Evolutionary conservation across 345 rosid species (phyloP), one percentile per base, ranked within the genome.

Genomic region (Populus simonii): DNA sequence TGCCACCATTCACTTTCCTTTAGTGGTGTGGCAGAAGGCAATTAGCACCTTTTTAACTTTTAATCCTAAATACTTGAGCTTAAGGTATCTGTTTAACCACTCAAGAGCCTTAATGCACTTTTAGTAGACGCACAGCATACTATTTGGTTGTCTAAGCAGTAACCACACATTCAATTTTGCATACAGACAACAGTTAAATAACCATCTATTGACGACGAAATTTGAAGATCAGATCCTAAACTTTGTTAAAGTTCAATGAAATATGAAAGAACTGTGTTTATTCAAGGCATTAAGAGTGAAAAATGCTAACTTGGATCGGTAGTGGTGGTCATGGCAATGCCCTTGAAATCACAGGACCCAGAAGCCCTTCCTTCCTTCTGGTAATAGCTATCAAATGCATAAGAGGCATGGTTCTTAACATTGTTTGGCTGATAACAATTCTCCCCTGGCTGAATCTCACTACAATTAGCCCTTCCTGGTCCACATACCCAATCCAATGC

Each of bases 401-500:
- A 96, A 2, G 97, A 93, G 36, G 97, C 98, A 68, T 96, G 98
- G 57, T 74, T 86, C 86, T 89, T 89, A 79, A 96, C 95, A 75
- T 91, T 89, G 74, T 89, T 92, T 29, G 99, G 99, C 85, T 93
- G 92, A 74, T 90, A 96, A 81, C 99, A 96, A 77, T 66, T 79
- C 85, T 93, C 93, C 66, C 98, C 99, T 2, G 98, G 97, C 86
- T 96, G 98, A 81, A 93, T 84, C 88, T 89, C 98, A 17, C 96
- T 90, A 79, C 99, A 96, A 78, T 96, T 90, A 15, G 98, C 90
- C 79, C 84, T 86, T 78, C 99, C 97, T 0, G 97, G 95, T 36
- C 99, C 99, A 81, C 98, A 96, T 39, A 97, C 97, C 99, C 99
- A 93, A 73, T 96, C 99, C 86, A 93, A 86, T 1, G 99, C 98